A percentile compares a stretch with the other conserved stretches of the same genome.
These are phyloP conservation scores for Phanerochaete carnosa DNA, from an alignment of 768 basidiomycete species.

Conservation along the genomic window DNA sequence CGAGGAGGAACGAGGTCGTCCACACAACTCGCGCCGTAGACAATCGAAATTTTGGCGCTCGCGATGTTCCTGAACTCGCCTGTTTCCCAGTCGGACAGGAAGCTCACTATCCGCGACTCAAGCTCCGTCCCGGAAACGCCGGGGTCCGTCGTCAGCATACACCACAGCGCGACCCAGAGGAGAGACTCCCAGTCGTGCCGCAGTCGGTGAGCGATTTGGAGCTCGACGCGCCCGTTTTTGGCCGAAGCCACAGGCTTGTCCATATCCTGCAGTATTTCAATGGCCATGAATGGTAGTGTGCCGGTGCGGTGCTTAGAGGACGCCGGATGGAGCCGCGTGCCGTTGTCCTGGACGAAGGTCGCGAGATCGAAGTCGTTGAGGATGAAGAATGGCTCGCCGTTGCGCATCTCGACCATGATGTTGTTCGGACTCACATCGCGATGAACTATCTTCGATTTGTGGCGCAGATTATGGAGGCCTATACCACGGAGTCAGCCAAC, in stretches of 20 bases:
- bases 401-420: slow-evolving; percentile 5
- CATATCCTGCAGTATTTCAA: neutral
- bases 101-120: no score
- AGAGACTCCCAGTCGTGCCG: slow-evolving; percentile 3
- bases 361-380: slow-evolving; percentile 5
- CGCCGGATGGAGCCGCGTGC: neutral
- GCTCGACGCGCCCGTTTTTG: neutral
- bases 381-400: neutral
- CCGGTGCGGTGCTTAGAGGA: slow-evolving; percentile 3
- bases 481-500: neutral
- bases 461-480: slow-evolving; percentile 6
- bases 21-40: no score
- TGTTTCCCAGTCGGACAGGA: no score
- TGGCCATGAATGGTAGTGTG: neutral
- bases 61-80: no score
- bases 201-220: neutral
- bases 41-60: no score
- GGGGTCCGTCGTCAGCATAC: neutral
- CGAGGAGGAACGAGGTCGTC: no score
- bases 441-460: slow-evolving; percentile 5
- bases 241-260: no score
- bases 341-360: neutral
- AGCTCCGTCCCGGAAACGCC: no score
- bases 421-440: slow-evolving; percentile 6
- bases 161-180: neutral